Evolutionary conservation across 805 yeast genomes (phyloP), one percentile per base, ranked within the genome.

Genomic region (Candida nitratophila): DNA sequence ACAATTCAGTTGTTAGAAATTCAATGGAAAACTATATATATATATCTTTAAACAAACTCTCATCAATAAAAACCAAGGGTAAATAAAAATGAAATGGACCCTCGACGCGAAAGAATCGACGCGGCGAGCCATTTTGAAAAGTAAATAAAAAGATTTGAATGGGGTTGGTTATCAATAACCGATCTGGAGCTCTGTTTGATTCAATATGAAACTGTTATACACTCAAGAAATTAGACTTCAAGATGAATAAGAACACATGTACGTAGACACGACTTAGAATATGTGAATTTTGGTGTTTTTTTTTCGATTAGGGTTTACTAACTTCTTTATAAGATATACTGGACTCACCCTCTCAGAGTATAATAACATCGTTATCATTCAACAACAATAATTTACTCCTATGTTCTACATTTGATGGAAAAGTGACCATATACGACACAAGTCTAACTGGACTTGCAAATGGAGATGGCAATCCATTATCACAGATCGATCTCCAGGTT

Each of bases 381-480:
- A 40, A 40, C 20, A 15, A n/a, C 9, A 22, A 22, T 9, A 17
- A n/a, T 22, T 4, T 21, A 11, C 24, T 41, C 2, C 16, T 34
- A 33, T 41, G 43, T 15, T 16, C 43, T 2, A 16, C 43, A 10
- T 41, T 41, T 21, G 38, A 34, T 36, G 43, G 43, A 4, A 19
- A 20, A 7, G 14, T 40, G 9, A 17, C 37, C 8, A 16, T 40
- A 6, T 40, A 40, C 31, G 37, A 32, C 6, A 17, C 16, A 17
- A 16, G 22, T 15, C 11, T 17, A 20, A 11, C 21, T 6, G 15
- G n/a, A 15, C 12, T 19, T 3, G 19, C 19, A 36, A 24, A 24
- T 24, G 10, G 27, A 24, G 27, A 24, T 7, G 27, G 27, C 6
- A 24, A 6, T 24, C 10, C 20, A n/a, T 21, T 15, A 26, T 26